Conservation (phyloP, 495 filamentous ascomycete species). For the Penicillium parvum region DNA sequence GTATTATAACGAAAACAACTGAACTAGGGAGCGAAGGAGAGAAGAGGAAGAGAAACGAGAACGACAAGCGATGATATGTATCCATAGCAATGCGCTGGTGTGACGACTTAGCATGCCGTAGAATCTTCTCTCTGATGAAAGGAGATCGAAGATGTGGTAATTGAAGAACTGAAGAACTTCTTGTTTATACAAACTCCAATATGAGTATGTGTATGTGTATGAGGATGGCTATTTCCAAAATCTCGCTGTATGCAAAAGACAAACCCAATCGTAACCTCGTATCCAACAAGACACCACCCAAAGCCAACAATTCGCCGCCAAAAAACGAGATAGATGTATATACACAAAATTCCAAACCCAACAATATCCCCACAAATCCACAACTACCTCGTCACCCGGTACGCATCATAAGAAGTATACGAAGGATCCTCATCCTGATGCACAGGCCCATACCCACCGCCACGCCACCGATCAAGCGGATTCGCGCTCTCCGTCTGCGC, state of each 20-base stretch:
- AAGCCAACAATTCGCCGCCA: conserved; percentile 2
- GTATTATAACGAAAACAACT: too few relatives aligned
- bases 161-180: too few relatives aligned
- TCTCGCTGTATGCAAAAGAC: conserved; percentile 7
- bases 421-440: conserved; percentile 35
- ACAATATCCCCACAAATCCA: not conserved
- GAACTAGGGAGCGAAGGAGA: too few relatives aligned
- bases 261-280: conserved; percentile 9
- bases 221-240: not conserved
- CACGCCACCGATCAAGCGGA: conserved; percentile 44
- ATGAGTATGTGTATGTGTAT: too few relatives aligned
- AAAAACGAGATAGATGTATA: not conserved
- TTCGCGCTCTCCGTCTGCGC: conserved; percentile 21
- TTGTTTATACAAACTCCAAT: too few relatives aligned
- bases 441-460: conserved; percentile 46
- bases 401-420: conserved; percentile 41
- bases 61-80: too few relatives aligned
- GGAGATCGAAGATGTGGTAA: too few relatives aligned
- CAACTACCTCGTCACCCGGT: conserved; percentile 23
- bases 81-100: too few relatives aligned
- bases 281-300: conserved; percentile 5
- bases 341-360: conserved; percentile 1
- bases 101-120: too few relatives aligned
- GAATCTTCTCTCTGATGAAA: too few relatives aligned
- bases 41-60: too few relatives aligned